Evolutionary conservation across 495 filamentous ascomycete species (phyloP).

Genomic region (Daldinia grandis): DNA sequence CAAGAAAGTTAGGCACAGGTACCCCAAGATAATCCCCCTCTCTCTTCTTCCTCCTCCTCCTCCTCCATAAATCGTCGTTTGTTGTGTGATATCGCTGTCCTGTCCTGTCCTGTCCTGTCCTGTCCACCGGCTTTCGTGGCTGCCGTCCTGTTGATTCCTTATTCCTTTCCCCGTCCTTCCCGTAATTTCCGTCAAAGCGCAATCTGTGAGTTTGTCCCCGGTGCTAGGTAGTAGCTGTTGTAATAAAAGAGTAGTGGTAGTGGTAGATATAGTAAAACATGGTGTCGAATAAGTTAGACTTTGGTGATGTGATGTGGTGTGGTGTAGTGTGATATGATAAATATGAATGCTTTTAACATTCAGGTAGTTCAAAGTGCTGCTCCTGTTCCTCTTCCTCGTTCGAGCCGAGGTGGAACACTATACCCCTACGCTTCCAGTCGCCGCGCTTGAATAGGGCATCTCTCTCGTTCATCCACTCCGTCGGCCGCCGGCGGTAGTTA

Average conservation of each 20-base stretch:
- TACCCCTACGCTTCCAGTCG: conserved; percentile 59
- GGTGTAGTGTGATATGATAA: neutral
- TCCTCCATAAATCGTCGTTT: conserved; percentile 3
- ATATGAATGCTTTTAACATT: conserved; percentile 21
- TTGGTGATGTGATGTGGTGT: neutral
- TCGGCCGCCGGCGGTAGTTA: conserved; percentile 33
- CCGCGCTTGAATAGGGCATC: conserved; percentile 56
- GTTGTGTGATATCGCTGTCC: neutral
- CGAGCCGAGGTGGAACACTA: conserved; percentile 53
- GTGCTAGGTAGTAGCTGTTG: neutral
- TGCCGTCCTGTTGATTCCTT: neutral
- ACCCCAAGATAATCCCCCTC: conserved; percentile 6
- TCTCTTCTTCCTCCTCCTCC: neutral
- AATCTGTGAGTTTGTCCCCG: neutral
- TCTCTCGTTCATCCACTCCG: conserved; percentile 42
- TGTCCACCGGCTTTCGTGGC: neutral
- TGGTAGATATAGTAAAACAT: neutral
- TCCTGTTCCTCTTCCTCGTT: conserved; percentile 35
- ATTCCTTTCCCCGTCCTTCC: neutral
- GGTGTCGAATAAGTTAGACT: neutral
- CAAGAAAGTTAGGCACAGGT: conserved; percentile 28
- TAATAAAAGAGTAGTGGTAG: neutral
- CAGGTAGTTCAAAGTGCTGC: conserved; percentile 43
- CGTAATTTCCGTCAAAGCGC: neutral
- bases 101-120: neutral